Evolutionary conservation across 441 rosid genomes (phyloP).

Genomic region (Bocquillonia castaneifolia): DNA sequence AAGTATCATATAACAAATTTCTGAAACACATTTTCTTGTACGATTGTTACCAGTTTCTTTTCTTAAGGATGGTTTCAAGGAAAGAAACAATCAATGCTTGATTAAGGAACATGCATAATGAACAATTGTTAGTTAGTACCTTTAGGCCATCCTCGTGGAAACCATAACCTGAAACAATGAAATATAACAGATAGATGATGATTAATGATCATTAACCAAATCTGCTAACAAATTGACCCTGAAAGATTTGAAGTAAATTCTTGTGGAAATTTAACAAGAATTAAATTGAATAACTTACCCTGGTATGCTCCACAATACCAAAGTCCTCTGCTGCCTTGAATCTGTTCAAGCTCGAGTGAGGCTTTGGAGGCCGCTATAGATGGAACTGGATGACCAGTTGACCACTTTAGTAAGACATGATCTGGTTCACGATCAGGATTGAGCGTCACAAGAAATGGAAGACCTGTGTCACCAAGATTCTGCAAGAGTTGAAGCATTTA

Average conservation of each 20-base stretch:
- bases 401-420: constrained; percentile 59
- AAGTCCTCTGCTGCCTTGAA: constrained; percentile 74
- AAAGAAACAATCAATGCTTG: no score
- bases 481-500: constrained; percentile 28
- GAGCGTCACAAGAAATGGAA: constrained; percentile 70
- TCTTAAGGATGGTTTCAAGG: no score
- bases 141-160: constrained; percentile 94
- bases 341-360: constrained; percentile 55
- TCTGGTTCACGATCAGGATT: constrained; percentile 63
- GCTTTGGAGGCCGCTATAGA: constrained; percentile 78
- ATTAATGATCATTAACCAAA: not conserved
- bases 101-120: no score
- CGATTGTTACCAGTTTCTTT: not conserved
- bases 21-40: not conserved
- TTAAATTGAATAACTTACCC: constrained; percentile 34
- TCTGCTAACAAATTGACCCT: no score
- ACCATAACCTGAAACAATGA: constrained; percentile 72
- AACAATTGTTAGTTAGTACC: no score
- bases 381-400: constrained; percentile 81
- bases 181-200: not conserved
- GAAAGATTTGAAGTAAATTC: not conserved
- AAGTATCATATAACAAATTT: no score
- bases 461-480: constrained; percentile 64
- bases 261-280: not conserved
- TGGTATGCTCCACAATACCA: constrained; percentile 95